Evolutionary conservation across 2,329 filamentous ascomycete species (phyloP).

Genomic region (Arachnomyces sp.): DNA sequence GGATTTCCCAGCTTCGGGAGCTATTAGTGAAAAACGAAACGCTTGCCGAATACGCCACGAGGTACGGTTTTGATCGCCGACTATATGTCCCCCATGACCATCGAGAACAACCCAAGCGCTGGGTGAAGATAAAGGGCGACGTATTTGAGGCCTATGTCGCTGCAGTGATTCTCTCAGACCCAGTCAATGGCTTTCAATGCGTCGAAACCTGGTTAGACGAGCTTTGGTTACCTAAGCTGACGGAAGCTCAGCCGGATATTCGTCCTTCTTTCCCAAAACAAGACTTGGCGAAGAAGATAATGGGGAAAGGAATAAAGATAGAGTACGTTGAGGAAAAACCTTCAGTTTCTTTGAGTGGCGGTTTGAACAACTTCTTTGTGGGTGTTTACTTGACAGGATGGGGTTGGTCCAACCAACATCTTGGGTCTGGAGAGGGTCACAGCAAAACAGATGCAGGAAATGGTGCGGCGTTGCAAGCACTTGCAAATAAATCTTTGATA

Average conservation of each 20-base stretch:
- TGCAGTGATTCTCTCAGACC: slow-evolving; percentile 63
- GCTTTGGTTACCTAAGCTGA: slow-evolving; percentile 63
- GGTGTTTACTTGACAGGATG: slow-evolving; percentile 43
- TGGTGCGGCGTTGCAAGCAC: slow-evolving; percentile 35
- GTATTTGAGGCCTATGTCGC: slow-evolving; percentile 88
- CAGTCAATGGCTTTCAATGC: slow-evolving; percentile 52
- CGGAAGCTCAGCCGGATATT: slow-evolving; percentile 23
- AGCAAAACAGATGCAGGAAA: slow-evolving; percentile 40
- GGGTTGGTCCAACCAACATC: slow-evolving; percentile 36
- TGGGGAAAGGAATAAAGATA: slow-evolving; percentile 51
- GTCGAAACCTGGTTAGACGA: slow-evolving; percentile 64
- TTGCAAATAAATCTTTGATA: slow-evolving; percentile 23
- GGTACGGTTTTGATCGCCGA: slow-evolving; percentile 63
- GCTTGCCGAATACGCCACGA: slow-evolving; percentile 59
- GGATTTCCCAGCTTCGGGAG: slow-evolving; percentile 69
- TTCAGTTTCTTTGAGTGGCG: slow-evolving; percentile 25
- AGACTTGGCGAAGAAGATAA: slow-evolving; percentile 45
- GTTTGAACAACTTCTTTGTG: slow-evolving; percentile 36
- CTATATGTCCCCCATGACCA: slow-evolving; percentile 50
- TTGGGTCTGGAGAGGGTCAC: slow-evolving; percentile 38
- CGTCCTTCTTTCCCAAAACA: slow-evolving; percentile 45
- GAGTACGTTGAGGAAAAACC: slow-evolving; percentile 48
- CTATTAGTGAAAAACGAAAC: slow-evolving; percentile 73
- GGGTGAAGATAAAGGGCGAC: slow-evolving; percentile 71
- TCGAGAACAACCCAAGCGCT: slow-evolving; percentile 44